Evolutionary conservation across 2,329 filamentous ascomycete genomes (phyloP), one percentile per base, ranked within the genome.

Genomic region (Calonectria pteridis): DNA sequence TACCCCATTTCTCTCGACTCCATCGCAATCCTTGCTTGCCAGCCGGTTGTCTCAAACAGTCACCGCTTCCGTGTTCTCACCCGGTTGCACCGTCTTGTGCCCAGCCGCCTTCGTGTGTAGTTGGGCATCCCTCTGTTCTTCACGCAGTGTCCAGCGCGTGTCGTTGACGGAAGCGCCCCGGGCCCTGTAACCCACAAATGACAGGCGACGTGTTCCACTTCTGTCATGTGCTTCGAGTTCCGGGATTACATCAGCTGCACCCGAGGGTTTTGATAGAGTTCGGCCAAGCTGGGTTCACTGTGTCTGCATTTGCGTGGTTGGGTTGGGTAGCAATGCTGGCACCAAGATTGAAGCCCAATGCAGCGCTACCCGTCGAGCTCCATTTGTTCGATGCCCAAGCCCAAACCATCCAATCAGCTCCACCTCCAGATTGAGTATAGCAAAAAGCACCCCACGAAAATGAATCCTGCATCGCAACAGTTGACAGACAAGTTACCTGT

Each of bases 301-400:
- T 23, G 23, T 46, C 62, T 71, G 70, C 59, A 59, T 33, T 66
- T 64, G 46, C 68, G 75, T 75, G 77, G 76, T 76, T 77, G 76
- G 72, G 82, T 85, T 84, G 84, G 84, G 84, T 83, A 85, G 78
- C 84, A 83, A 85, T 81, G 83, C 83, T 80, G 76, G 75, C 80
- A 77, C 83, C 81, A 82, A 82, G 37, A 81, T 85, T 82, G 80
- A 76, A 78, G 83, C 83, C 83, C 79, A 83, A 84, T 81, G 71
- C 67, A 75, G 70, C 78, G 79, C 79, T 78, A 71, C 71, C 50
- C 72, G 35, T 72, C 62, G 67, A 51, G 72, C 71, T 73, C 79
- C 78, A 76, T 77, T 69, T 79, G 71, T 76, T 81, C 70, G 75
- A 74, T 78, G 81, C 78, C 78, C 75, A 76, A 81, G 55, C 23